Evolutionary conservation across 2,329 filamentous ascomycete genomes (phyloP), one percentile per base, ranked within the genome.

Genomic region (Penicillium vulpinum): DNA sequence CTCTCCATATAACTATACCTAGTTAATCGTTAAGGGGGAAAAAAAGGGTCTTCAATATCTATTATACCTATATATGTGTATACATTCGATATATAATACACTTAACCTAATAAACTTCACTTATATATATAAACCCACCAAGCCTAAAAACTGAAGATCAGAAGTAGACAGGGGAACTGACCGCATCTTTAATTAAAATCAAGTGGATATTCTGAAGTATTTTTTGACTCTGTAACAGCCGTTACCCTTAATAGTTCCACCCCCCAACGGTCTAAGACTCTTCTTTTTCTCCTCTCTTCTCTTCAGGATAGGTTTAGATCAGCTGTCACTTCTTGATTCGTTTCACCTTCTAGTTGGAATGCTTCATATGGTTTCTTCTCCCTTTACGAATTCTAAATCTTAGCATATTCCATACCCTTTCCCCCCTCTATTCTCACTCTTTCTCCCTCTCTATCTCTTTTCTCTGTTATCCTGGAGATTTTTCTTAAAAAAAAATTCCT

Each of bases 151-250:
- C n/a, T n/a, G 28, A 29, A 48, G 22, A 47, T 47, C 33, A 35
- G 9, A 36, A 16, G 13, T 33, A 44, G 24, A 44, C 28, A 29
- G 43, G 58, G 39, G 58, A 53, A 39, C 54, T 56, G 60, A 62
- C 60, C 60, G 57, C 60, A 58, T 54, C 50, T 61, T 62, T 61
- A 63, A 63, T 60, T 62, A 60, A 61, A 61, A n/a, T n/a, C n/a
- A 55, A 45, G 44, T 46, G 43, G 56, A 54, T 49, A 46, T 31
- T n/a, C n/a, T 22, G 28, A 43, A 21, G 43, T 22, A 33, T 11
- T 46, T 52, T 33, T 52, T 21, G n/a, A 40, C 26, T 28, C 28
- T 22, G 50, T 52, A 46, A 38, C 38, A 13, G 3, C 21, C 36
- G 5, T 51, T 51, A 51, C 48, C 36, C 29, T 31, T 53, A 48